phyloP scores from a whole-genome alignment of 2,329 filamentous ascomycete genomes.

The Didymella segeticola region DNA sequence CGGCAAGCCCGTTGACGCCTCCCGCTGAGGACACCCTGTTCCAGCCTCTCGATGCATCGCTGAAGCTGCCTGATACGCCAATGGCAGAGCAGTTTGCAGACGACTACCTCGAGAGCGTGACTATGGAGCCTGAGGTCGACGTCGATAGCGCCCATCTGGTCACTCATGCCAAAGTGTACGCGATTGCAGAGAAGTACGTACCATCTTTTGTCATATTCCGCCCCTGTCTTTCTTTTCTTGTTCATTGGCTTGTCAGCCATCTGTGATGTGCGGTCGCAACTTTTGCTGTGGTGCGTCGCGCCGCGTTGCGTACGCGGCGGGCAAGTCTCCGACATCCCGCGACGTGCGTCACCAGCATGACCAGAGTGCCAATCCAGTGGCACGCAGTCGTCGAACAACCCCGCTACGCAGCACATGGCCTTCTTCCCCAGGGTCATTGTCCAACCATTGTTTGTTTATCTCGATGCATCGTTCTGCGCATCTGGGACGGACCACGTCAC shows the following conservation, averaged over 20 bases:
- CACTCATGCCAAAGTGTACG: conserved; percentile 57
- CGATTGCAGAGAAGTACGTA: conserved; percentile 58
- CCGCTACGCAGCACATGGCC: conserved; percentile 8
- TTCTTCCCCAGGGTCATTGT: conserved; percentile 1
- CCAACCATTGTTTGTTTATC: conserved; percentile 25
- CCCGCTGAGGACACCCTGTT: conserved; percentile 33
- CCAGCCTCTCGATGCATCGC: conserved; percentile 28
- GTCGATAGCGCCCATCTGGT: conserved; percentile 52
- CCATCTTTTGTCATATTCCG: conserved; percentile 18
- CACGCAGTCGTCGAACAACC: conserved; percentile 6
- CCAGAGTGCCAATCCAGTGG: conserved; percentile 27
- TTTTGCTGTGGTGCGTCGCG: conserved; percentile 22
- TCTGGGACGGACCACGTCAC: conserved; percentile 32
- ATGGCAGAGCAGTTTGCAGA: conserved; percentile 44
- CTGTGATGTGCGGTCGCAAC: conserved; percentile 17
- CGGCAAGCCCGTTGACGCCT: conserved; percentile 33
- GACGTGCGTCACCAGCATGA: conserved; percentile 35
- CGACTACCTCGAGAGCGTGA: conserved; percentile 37
- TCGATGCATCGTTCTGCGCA: conserved; percentile 14
- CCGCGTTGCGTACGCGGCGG: conserved; percentile 27
- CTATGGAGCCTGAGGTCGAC: conserved; percentile 45
- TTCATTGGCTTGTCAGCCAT: conserved; percentile 19
- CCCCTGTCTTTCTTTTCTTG: conserved; percentile 21
- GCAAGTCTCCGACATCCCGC: conserved; percentile 37
- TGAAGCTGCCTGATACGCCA: conserved; percentile 41